phyloP scores from a whole-genome alignment of 306 rosid genomes.

The Lotus japonicus region DNA sequence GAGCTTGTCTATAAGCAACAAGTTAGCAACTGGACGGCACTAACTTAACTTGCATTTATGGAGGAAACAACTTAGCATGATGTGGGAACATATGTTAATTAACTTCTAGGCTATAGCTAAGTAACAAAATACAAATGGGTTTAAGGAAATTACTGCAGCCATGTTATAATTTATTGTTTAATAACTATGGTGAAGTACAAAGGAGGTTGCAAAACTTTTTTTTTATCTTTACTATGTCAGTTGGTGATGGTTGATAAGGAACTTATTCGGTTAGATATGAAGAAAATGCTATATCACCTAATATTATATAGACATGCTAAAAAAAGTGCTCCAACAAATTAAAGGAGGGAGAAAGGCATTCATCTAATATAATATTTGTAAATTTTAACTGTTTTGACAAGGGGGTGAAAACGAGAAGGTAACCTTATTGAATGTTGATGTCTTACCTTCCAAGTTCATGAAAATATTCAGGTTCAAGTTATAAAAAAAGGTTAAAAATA shows the following conservation, averaged over 20 bases:
- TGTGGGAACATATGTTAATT: background rate
- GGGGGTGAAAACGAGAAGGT: background rate
- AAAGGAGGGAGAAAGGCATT: background rate
- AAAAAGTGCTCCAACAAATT: background rate
- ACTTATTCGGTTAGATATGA: background rate
- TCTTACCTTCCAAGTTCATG: constrained; percentile 36
- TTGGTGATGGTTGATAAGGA: constrained; percentile 15
- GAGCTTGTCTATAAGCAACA: background rate
- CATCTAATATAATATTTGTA: background rate
- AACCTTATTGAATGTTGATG: constrained; percentile 11
- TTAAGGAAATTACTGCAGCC: background rate
- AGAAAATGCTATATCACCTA: background rate
- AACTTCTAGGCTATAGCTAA: background rate
- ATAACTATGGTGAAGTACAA: background rate
- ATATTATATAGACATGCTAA: background rate
- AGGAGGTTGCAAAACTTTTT: background rate
- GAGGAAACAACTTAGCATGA: too few species aligned
- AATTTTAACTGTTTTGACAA: constrained; percentile 15
- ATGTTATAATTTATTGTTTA: background rate
- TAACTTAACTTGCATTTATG: background rate
- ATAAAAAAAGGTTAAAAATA: background rate
- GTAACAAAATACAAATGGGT: too few species aligned
- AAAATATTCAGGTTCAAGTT: background rate
- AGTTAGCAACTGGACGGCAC: constrained; percentile 12
- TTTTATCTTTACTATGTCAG: too few species aligned